Base-by-base conservation (phyloP, 2,329 filamentous ascomycete species). In the Fusarium chaquense region DNA sequence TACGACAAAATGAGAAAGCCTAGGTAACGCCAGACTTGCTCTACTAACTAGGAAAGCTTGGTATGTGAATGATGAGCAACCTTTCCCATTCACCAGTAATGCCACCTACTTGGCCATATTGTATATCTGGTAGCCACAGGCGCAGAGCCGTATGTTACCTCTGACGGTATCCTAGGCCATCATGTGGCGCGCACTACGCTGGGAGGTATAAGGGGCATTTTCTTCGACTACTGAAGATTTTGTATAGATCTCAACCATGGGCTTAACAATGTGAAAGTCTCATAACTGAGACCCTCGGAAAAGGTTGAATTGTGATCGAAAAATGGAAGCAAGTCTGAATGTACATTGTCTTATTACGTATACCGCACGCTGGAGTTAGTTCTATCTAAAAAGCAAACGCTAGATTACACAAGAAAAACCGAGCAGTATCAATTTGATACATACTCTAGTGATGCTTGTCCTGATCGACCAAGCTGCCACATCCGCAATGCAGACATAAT, bases 401-500 rank as follows among this genome's bases (percentile, higher is more conserved):
- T 65, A 28, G 22, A 12, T 33, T 33, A 50, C 30, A 55, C n/a
- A 40, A 30, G 38, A 36, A 54, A 62, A 66, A 36, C 46, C n/a
- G n/a, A 47, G 40, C 10, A 47, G 38, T 15, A 45, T 56, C 57
- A 65, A 20, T 57, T 51, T 15, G 56, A 52, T 20, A 69, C 67
- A 56, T 69, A 69, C 62, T 69, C 67, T 40, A 69, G 30, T 33
- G 67, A 69, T 40, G 67, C 67, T 63, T 69, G 67, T 18, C 67
- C 67, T 41, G 67, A 57, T 40, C 67, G 62, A 43, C 62, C 67
- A n/a, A 69, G 67, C 41, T 69, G 67, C 67, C 67, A 69, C 52
- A 69, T 70, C 6, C 67, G 54, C 52, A 69, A 35, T n/a, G 67
- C 67, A 51, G 67, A 67, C 62, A 69, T 69, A 11, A 63, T 18